Conservation (phyloP, 148 eudicot genomes). For the Suaeda aralocaspica region DNA sequence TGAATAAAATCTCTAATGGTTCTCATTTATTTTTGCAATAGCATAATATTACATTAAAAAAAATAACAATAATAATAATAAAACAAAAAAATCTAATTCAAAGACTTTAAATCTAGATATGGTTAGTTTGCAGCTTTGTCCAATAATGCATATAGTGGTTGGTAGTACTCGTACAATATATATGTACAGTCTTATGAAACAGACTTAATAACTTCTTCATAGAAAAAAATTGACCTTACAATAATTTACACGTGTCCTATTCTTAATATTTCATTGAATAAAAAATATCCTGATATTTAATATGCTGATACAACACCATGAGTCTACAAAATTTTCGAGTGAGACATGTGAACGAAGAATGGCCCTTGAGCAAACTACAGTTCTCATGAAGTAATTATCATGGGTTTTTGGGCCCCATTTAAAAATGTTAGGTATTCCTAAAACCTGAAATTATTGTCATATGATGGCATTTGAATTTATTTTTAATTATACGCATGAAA, state of each 20-base stretch:
- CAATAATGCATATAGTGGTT: not conserved
- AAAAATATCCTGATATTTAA: not conserved
- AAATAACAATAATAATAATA: too few relatives aligned
- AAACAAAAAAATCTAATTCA: too few relatives aligned
- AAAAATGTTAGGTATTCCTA: conserved; percentile 1
- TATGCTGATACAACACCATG: not conserved
- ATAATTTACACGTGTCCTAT: not conserved
- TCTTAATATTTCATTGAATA: not conserved
- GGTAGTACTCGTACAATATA: not conserved
- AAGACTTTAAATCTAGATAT: not conserved
- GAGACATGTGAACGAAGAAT: conserved; percentile 2
- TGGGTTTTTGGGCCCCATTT: not conserved
- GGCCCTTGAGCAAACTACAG: not conserved
- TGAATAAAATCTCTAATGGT: too few relatives aligned
- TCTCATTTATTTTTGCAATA: too few relatives aligned
- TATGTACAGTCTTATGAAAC: not conserved
- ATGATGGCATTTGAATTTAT: too few relatives aligned
- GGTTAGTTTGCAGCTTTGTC: not conserved
- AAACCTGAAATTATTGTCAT: not conserved
- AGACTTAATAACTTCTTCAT: not conserved
- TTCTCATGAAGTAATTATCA: not conserved
- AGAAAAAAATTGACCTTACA: too few relatives aligned
- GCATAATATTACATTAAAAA: too few relatives aligned
- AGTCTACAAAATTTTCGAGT: conserved; percentile 7
- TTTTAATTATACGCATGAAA: too few relatives aligned